phyloP scores from a whole-genome alignment of 1,284 basidiomycete species.

The Xerocomus nothofagi region DNA sequence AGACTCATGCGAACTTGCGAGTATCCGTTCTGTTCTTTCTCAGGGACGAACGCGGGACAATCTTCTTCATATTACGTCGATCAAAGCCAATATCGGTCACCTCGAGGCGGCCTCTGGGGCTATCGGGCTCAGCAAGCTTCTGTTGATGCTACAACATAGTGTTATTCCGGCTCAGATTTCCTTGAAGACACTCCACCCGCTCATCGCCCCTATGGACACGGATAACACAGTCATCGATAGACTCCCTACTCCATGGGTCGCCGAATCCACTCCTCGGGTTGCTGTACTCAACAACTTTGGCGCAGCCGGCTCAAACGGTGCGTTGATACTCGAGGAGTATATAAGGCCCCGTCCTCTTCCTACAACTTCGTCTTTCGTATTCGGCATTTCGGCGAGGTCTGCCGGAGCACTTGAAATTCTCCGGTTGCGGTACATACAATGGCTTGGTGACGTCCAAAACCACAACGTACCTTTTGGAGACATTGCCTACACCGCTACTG shows the following conservation, averaged over 20 bases:
- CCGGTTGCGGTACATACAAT: constrained; percentile 46
- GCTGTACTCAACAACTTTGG: constrained; percentile 75
- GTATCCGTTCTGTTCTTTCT: constrained; percentile 58
- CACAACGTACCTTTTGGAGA: constrained; percentile 41
- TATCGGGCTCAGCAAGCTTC: constrained; percentile 65
- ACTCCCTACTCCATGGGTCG: constrained; percentile 41
- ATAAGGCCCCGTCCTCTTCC: constrained; percentile 3
- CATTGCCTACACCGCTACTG: constrained; percentile 64
- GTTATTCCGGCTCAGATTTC: constrained; percentile 63
- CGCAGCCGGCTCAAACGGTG: constrained; percentile 68
- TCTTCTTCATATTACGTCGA: constrained; percentile 61
- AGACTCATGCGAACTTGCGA: constrained; percentile 63
- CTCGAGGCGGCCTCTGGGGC: constrained; percentile 73
- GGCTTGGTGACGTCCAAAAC: constrained; percentile 39
- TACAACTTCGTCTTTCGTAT: constrained; percentile 40
- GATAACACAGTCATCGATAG: constrained; percentile 56
- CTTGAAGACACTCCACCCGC: constrained; percentile 54
- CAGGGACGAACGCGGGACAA: constrained; percentile 42
- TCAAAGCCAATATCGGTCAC: constrained; percentile 75
- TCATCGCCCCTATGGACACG: constrained; percentile 46
- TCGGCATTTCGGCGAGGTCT: constrained; percentile 64
- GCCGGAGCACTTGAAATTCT: constrained; percentile 45
- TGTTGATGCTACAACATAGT: constrained; percentile 62
- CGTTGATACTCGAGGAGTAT: constrained; percentile 59
- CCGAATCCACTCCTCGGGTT: constrained; percentile 39